Percentiles rank a stretch among this genome's conserved stretches.
Evolutionary conservation across 2,329 filamentous ascomycete species (phyloP).

Genomic region (Bipolaris cookei): DNA sequence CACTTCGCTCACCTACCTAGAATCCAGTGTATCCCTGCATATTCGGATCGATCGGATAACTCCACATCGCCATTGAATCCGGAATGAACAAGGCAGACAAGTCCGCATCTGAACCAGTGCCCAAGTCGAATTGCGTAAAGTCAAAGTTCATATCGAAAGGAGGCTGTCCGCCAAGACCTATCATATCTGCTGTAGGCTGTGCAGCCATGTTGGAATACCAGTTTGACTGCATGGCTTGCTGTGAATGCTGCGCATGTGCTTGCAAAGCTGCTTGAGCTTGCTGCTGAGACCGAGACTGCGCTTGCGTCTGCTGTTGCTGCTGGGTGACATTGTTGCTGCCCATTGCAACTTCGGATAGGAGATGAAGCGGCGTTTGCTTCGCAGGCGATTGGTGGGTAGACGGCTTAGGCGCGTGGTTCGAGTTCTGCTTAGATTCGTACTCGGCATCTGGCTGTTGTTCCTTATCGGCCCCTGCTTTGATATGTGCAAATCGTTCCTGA

Average conservation of each 20-base stretch:
- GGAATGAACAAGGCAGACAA: slow-evolving; percentile 47
- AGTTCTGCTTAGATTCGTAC: slow-evolving; percentile 28
- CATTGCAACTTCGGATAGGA: slow-evolving; percentile 51
- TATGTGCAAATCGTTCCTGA: slow-evolving; percentile 53
- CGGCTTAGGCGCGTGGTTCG: slow-evolving; percentile 22
- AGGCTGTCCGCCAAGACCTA: slow-evolving; percentile 34
- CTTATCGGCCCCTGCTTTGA: slow-evolving; percentile 52
- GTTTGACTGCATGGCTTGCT: slow-evolving; percentile 30
- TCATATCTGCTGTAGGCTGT: slow-evolving; percentile 31
- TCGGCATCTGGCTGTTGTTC: slow-evolving; percentile 34
- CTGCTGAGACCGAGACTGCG: slow-evolving; percentile 29
- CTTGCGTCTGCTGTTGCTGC: slow-evolving; percentile 21
- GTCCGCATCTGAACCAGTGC: slow-evolving; percentile 46
- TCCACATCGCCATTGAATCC: slow-evolving; percentile 43
- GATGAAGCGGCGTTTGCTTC: slow-evolving; percentile 48
- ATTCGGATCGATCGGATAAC: slow-evolving; percentile 25
- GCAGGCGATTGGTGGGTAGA: slow-evolving; percentile 36
- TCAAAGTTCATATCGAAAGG: slow-evolving; percentile 46
- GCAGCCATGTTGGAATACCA: slow-evolving; percentile 39
- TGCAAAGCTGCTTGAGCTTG: slow-evolving; percentile 34
- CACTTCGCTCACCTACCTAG: neutral
- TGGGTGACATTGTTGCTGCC: slow-evolving; percentile 32
- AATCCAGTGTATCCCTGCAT: slow-evolving; percentile 26
- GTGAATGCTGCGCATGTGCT: slow-evolving; percentile 32
- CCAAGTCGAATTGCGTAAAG: slow-evolving; percentile 47